phyloP scores from a whole-genome alignment of 2,329 filamentous ascomycete genomes.

The Fusarium abutilonis region DNA sequence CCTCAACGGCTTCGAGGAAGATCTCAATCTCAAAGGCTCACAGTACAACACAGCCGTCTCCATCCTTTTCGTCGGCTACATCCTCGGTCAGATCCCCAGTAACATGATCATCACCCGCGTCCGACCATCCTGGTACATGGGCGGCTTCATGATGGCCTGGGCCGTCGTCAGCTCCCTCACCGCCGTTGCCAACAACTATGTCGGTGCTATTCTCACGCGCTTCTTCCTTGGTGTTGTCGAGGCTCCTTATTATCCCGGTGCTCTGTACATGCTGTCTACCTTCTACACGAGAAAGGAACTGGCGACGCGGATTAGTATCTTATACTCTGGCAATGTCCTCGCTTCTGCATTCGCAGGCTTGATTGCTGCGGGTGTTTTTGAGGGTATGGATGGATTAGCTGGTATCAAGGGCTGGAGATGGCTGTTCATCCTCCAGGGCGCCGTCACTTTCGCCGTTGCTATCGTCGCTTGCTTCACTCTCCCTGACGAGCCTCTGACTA shows the following conservation, averaged over 20 bases:
- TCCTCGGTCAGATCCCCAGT: constrained; percentile 50
- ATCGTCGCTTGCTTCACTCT: constrained; percentile 49
- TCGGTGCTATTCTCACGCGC: constrained; percentile 54
- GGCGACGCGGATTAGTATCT: constrained; percentile 55
- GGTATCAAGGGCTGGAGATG: constrained; percentile 48
- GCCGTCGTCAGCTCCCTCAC: constrained; percentile 55
- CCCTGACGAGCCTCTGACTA: constrained; percentile 53
- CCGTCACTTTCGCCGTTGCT: constrained; percentile 43
- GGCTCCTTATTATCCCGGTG: constrained; percentile 53
- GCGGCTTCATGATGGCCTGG: constrained; percentile 51
- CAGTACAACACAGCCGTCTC: constrained; percentile 51
- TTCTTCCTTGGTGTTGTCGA: constrained; percentile 56
- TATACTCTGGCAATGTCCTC: constrained; percentile 55
- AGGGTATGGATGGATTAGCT: constrained; percentile 41
- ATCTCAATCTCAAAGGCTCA: constrained; percentile 57
- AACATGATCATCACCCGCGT: constrained; percentile 56
- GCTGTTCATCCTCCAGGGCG: constrained; percentile 49
- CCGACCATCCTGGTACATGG: constrained; percentile 57
- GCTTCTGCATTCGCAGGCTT: constrained; percentile 55
- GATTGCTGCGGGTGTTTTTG: constrained; percentile 56
- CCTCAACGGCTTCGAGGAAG: constrained; percentile 63
- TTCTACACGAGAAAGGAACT: constrained; percentile 65
- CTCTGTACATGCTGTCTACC: constrained; percentile 57
- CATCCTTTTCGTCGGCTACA: constrained; percentile 53
- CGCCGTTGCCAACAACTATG: constrained; percentile 53